phyloP scores from a whole-genome alignment of 202 grass and related monocot species.

The Panicum hallii region DNA sequence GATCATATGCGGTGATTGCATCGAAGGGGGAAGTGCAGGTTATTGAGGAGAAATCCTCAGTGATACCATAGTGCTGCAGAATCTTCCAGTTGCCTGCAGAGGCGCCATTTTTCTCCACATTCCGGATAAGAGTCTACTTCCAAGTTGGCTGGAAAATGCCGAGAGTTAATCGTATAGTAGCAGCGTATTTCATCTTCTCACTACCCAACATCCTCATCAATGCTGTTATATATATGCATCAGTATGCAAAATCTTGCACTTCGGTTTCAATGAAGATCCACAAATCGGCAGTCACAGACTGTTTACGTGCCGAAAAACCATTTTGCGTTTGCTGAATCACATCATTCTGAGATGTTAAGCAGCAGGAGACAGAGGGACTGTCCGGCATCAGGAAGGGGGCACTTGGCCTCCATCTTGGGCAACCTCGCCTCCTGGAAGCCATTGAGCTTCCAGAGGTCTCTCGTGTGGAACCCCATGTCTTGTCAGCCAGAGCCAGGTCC shows the following conservation, averaged over 20 bases:
- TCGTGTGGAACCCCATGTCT: too few relatives aligned
- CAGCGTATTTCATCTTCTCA: background rate
- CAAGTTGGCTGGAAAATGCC: slow-evolving; percentile 10
- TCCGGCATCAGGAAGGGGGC: too few relatives aligned
- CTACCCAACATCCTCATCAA: background rate
- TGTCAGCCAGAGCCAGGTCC: too few relatives aligned
- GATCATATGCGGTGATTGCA: slow-evolving; percentile 63
- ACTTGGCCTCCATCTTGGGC: too few relatives aligned
- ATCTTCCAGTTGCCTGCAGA: background rate
- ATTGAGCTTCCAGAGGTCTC: too few relatives aligned
- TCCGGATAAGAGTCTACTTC: background rate
- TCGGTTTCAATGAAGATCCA: background rate
- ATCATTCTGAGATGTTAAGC: too few relatives aligned
- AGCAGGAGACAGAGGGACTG: too few relatives aligned
- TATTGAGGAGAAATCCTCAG: slow-evolving; percentile 60
- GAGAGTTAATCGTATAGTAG: background rate
- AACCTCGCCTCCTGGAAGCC: too few relatives aligned
- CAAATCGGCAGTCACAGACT: background rate
- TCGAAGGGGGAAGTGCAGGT: slow-evolving; percentile 72
- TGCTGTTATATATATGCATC: background rate
- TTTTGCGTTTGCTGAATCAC: background rate
- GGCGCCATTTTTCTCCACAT: background rate
- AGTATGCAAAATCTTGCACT: too few relatives aligned
- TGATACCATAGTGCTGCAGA: slow-evolving; percentile 43
- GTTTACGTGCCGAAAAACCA: background rate